Conservation (phyloP, 1,284 basidiomycete genomes). For the Rhodotorula mucilaginosa region DNA sequence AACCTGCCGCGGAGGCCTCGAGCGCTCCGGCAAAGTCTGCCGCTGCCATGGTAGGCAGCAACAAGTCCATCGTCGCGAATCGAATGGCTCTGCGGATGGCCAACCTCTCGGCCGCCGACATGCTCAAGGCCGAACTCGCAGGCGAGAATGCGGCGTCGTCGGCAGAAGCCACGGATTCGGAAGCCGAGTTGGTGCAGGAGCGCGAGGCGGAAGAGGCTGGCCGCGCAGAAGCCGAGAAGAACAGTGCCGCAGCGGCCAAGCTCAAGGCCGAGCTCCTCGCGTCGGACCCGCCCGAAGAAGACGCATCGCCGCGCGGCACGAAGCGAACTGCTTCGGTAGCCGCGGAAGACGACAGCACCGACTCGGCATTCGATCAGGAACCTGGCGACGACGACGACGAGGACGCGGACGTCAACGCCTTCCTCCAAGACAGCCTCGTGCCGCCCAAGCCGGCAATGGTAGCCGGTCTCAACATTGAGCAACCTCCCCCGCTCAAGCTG, state of each 20-base stretch:
- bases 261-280: conserved; percentile 57
- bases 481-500: conserved; percentile 51
- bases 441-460: conserved; percentile 27
- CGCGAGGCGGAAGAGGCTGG: conserved; percentile 31
- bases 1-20: conserved; percentile 1
- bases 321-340: conserved; percentile 61
- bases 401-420: conserved; percentile 46
- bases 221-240: conserved; percentile 49
- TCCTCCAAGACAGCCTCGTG: conserved; percentile 35
- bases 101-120: conserved; percentile 91
- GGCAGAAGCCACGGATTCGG: background rate
- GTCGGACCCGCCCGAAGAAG: conserved; percentile 11
- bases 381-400: conserved; percentile 46
- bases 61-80: conserved; percentile 78
- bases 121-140: conserved; percentile 82
- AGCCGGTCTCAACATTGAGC: conserved; percentile 25
- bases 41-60: conserved; percentile 47
- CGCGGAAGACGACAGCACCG: conserved; percentile 11
- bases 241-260: conserved; percentile 89
- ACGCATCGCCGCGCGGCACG: conserved; percentile 52
- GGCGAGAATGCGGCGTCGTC: conserved; percentile 51
- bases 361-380: conserved; percentile 40
- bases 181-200: conserved; percentile 15
- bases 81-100: conserved; percentile 86
- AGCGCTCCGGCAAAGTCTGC: background rate